phyloP scores from a whole-genome alignment of 352 stramenopile species.

The Globisporangium perplexum region DNA sequence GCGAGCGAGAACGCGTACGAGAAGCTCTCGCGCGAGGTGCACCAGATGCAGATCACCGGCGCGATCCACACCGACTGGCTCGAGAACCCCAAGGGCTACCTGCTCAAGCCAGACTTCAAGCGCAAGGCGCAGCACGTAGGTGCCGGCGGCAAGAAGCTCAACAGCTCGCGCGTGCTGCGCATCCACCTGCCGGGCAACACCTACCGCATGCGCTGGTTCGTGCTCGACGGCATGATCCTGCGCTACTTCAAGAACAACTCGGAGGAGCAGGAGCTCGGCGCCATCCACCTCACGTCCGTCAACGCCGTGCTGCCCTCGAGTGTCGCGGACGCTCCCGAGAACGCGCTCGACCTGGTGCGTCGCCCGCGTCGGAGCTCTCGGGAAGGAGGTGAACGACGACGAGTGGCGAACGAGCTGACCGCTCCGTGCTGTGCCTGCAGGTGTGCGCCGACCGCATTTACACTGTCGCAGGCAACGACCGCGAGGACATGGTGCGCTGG shows the following conservation, averaged over 20 bases:
- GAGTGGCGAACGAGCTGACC: background rate
- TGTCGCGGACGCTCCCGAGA: constrained; percentile 79
- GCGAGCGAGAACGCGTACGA: constrained; percentile 82
- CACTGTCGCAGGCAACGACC: constrained; percentile 77
- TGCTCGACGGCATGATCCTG: constrained; percentile 86
- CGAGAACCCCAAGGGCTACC: constrained; percentile 85
- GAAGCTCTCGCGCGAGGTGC: constrained; percentile 85
- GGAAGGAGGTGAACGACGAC: too few relatives aligned
- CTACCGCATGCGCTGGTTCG: constrained; percentile 83
- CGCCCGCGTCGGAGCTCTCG: too few relatives aligned
- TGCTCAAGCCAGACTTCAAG: constrained; percentile 89
- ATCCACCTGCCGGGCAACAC: constrained; percentile 76
- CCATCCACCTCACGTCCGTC: constrained; percentile 82
- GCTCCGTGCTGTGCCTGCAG: constrained; percentile 11
- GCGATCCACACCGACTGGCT: constrained; percentile 88
- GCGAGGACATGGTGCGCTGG: constrained; percentile 88
- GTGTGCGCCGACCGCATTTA: constrained; percentile 87
- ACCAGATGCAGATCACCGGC: constrained; percentile 87
- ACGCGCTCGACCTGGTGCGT: constrained; percentile 77
- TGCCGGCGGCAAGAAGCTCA: constrained; percentile 82
- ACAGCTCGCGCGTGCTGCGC: constrained; percentile 66
- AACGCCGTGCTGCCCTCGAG: constrained; percentile 86
- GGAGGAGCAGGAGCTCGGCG: constrained; percentile 86
- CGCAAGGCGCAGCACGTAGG: constrained; percentile 81
- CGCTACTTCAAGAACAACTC: constrained; percentile 84